Percentiles rank a stretch among this genome's conserved stretches.
Conservation (phyloP, 306 rosid genomes). For the Vigna unguiculata region DNA sequence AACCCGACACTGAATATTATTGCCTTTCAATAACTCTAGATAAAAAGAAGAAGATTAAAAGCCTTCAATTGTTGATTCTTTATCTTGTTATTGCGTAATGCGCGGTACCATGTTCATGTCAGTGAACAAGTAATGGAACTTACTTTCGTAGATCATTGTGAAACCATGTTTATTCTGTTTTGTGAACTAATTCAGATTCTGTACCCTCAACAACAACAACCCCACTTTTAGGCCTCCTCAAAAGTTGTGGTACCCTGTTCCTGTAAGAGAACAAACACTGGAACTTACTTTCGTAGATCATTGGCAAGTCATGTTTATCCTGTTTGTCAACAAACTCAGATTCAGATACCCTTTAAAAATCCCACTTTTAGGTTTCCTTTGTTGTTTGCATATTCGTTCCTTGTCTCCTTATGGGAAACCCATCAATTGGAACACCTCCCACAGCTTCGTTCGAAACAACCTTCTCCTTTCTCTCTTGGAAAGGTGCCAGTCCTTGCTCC, state of each 20-base stretch:
- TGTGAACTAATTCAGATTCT: slow-evolving; percentile 38
- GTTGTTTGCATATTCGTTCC: slow-evolving; percentile 50
- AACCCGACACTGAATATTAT: not conserved
- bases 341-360: slow-evolving; percentile 32
- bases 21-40: not conserved
- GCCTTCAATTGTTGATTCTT: not conserved
- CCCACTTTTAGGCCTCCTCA: slow-evolving; percentile 7
- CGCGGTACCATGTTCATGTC: slow-evolving; percentile 12
- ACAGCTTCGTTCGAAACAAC: slow-evolving; percentile 55
- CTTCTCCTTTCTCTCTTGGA: slow-evolving; percentile 72
- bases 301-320: slow-evolving; percentile 44
- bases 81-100: not conserved
- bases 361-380: not conserved
- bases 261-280: slow-evolving; percentile 15
- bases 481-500: slow-evolving; percentile 61
- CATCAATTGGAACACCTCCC: slow-evolving; percentile 67
- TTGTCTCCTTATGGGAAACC: slow-evolving; percentile 53
- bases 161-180: slow-evolving; percentile 43
- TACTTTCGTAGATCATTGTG: not conserved
- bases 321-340: slow-evolving; percentile 40
- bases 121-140: not conserved
- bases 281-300: not conserved
- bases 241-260: not conserved
- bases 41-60: not conserved
- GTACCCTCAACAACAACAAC: slow-evolving; percentile 26